A percentile compares a stretch with the other conserved stretches of the same genome.
Evolutionary conservation across 768 basidiomycete species (phyloP).

Genomic region (Tulasnella sp.): DNA sequence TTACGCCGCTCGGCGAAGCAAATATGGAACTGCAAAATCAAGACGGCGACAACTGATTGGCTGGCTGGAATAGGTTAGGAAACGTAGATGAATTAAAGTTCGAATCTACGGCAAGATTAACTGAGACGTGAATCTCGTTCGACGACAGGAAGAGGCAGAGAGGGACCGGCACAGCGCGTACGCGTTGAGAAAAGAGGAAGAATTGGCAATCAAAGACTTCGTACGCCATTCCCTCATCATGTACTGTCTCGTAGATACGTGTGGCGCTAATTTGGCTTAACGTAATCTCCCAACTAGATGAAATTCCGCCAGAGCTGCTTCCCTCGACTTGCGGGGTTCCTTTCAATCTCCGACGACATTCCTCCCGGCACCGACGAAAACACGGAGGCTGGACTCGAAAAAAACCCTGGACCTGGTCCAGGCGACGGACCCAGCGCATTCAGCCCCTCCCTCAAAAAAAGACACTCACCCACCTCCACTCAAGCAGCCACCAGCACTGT

Average conservation of each 20-base stretch:
- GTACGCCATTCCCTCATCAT: constrained; percentile 4
- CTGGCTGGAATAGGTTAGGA: constrained; percentile 29
- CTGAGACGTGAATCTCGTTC: constrained; percentile 31
- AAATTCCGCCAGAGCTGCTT: constrained; percentile 29
- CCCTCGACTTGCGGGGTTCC: constrained; percentile 34
- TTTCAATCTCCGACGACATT: constrained; percentile 36
- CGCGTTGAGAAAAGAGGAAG: constrained; percentile 34
- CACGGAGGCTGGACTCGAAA: neutral
- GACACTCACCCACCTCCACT: constrained; percentile 25
- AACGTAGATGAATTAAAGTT: constrained; percentile 33
- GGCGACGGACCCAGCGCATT: neutral
- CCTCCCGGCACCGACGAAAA: constrained; percentile 17
- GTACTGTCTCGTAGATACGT: neutral
- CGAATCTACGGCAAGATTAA: constrained; percentile 34
- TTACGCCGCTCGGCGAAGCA: neutral
- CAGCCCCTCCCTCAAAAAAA: neutral
- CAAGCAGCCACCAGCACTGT: constrained; percentile 35
- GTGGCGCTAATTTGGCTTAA: neutral
- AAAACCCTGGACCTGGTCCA: neutral
- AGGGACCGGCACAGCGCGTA: constrained; percentile 25
- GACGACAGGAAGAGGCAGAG: constrained; percentile 35
- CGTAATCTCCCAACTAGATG: constrained; percentile 18
- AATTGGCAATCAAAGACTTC: constrained; percentile 36
- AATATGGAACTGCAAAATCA: neutral
- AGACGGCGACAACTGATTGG: neutral